Evolutionary conservation across 179 eudicot genomes (phyloP), one percentile per base, ranked within the genome.

Genomic region (Beta macrorhiza): DNA sequence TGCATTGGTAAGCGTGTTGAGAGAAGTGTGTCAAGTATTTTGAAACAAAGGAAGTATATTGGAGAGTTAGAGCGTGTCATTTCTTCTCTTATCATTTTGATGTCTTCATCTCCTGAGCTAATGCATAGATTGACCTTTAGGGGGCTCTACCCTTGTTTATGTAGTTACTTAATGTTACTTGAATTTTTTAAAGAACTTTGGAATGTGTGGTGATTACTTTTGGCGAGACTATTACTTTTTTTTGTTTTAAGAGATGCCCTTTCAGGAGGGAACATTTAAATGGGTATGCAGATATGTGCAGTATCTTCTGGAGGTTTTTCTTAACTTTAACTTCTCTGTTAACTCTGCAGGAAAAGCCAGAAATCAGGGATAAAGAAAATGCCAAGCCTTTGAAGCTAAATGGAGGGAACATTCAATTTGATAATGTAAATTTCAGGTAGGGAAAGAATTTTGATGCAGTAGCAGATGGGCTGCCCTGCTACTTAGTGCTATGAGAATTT

Each of bases 341-440:
- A 62, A 58, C 14, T 55, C 52, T 87, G 61, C 89, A 95, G 99
- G 99, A 89, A 82, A 91, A 81, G 82, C 81, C 97, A 82, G 96
- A 94, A 58, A 87, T 96, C 78, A 88, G 84, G 77, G 97, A 96
- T 82, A 87, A 84, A n/a, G 86, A 86, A 83, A 86, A 84, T 83
- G 94, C 97, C 71, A 90, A 92, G 83, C 90, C 96, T 87, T 84
- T 96, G 90, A 84, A 88, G 82, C 81, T 96, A 68, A 83, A 64
- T 57, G 97, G 98, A 72, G 98, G 98, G 72, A 86, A 85, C 82
- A 91, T 96, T 86, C 86, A 92, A 83, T 94, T 96, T 86, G 89
- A 92, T 64, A 78, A 94, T 75, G 98, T 96, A 69, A 92, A 96
- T 79, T 96, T 93, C 96, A 91, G 99, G 99, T 95, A 77, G 57